Percentiles rank a stretch among this genome's conserved stretches.
phyloP scores from a whole-genome alignment of 441 rosid genomes.

The Corymbia calophylla region DNA sequence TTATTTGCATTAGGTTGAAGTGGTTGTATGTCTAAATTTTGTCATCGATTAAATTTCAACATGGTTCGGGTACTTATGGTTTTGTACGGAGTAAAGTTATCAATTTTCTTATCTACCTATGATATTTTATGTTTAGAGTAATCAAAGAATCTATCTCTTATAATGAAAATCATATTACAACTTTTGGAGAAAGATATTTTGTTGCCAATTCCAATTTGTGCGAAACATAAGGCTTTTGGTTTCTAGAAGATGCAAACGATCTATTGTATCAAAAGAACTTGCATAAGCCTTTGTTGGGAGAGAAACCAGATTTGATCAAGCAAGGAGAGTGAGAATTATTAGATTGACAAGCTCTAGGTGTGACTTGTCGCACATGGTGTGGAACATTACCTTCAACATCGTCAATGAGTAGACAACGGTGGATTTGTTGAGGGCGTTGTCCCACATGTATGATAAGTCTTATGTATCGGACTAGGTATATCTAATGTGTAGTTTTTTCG shows the following conservation, averaged over 20 bases:
- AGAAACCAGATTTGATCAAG: not conserved
- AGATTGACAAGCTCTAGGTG: not conserved
- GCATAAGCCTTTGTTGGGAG: not conserved
- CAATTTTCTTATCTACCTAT: too few relatives aligned
- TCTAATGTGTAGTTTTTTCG: too few relatives aligned
- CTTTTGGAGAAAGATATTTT: not conserved
- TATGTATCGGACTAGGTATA: not conserved
- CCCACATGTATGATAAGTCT: not conserved
- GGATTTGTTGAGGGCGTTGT: not conserved
- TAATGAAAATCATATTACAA: not conserved
- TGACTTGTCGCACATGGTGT: not conserved
- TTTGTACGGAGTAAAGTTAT: too few relatives aligned
- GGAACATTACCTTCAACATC: not conserved
- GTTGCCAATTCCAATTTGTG: not conserved
- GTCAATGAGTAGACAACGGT: not conserved
- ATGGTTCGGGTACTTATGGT: too few relatives aligned
- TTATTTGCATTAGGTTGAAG: too few relatives aligned
- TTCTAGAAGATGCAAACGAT: not conserved
- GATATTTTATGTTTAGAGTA: too few relatives aligned
- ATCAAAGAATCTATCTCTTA: rapidly evolving
- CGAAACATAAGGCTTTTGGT: not conserved
- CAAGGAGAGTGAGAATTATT: not conserved
- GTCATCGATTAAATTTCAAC: too few relatives aligned
- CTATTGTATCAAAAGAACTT: not conserved
- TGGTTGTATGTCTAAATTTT: too few relatives aligned